Percentiles rank a stretch among this genome's conserved stretches.
These are phyloP conservation scores for Schwanniomyces pseudopolymorphus DNA, from an alignment of 805 yeast genomes.

Conservation along the genomic window DNA sequence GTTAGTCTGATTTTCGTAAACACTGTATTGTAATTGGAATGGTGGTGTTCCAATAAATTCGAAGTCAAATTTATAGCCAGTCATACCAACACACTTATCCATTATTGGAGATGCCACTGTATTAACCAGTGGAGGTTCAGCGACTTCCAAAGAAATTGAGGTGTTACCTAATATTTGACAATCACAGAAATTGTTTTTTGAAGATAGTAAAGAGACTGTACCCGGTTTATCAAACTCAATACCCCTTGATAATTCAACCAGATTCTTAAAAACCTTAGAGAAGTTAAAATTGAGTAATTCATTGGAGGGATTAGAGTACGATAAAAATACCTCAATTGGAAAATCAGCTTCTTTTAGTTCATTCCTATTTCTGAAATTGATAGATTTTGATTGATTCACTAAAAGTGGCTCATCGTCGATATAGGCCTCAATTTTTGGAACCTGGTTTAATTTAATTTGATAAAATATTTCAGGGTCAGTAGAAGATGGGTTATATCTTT, in stretches of 20 bases:
- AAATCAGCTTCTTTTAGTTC: slow-evolving; percentile 31
- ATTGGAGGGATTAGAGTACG: slow-evolving; percentile 23
- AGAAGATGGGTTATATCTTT: slow-evolving; percentile 36
- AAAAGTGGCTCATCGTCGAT: slow-evolving; percentile 25
- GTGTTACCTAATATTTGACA: slow-evolving; percentile 53
- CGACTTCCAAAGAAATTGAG: slow-evolving; percentile 12
- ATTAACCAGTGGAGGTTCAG: slow-evolving; percentile 39
- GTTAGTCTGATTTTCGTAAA: slow-evolving; percentile 45
- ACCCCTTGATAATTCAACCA: slow-evolving; percentile 28
- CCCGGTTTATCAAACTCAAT: slow-evolving; percentile 60
- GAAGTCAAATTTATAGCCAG: slow-evolving; percentile 70
- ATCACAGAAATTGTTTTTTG: slow-evolving; percentile 62
- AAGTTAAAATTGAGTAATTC: slow-evolving; percentile 15
- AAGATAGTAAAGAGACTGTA: slow-evolving; percentile 52
- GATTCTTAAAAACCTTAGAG: slow-evolving; percentile 23
- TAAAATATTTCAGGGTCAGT: slow-evolving; percentile 35
- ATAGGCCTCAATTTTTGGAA: slow-evolving; percentile 21
- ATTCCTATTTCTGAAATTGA: slow-evolving; percentile 13
- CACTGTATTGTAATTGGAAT: slow-evolving; percentile 62
- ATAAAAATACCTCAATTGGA: slow-evolving; percentile 45
- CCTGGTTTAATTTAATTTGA: slow-evolving; percentile 23
- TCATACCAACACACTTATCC: slow-evolving; percentile 90
- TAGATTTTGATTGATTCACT: slow-evolving; percentile 16
- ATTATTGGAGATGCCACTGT: slow-evolving; percentile 59
- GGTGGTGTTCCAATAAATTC: slow-evolving; percentile 83